Evolutionary conservation across 208 protist genomes (phyloP).

Genomic region (Endotrypanum monterogeii): DNA sequence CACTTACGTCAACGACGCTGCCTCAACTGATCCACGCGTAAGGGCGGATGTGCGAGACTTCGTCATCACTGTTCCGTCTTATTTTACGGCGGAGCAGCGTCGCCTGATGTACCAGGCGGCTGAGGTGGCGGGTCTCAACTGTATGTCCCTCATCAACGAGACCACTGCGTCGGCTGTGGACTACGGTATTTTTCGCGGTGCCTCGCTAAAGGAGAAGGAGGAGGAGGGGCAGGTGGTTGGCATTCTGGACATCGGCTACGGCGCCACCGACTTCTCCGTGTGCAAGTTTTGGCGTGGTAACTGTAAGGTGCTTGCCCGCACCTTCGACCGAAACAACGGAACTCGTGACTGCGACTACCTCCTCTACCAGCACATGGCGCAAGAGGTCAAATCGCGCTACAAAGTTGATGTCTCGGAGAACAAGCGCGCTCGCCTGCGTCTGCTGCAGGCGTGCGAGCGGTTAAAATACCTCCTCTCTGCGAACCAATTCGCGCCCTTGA

Average conservation of each 20-base stretch:
- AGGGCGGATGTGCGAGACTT: constrained; percentile 72
- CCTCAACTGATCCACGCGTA: constrained; percentile 57
- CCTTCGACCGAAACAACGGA: constrained; percentile 82
- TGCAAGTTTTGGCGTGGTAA: constrained; percentile 85
- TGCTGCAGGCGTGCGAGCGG: constrained; percentile 84
- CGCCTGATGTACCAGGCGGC: constrained; percentile 77
- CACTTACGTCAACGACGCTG: constrained; percentile 76
- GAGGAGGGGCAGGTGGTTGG: constrained; percentile 78
- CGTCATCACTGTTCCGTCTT: constrained; percentile 87
- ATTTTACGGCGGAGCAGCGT: constrained; percentile 88
- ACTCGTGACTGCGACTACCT: constrained; percentile 86
- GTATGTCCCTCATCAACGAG: constrained; percentile 91
- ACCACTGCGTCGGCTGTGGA: constrained; percentile 87
- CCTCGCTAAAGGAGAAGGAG: constrained; percentile 81
- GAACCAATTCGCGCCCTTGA: constrained; percentile 79
- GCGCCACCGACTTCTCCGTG: constrained; percentile 71
- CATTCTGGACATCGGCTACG: constrained; percentile 92
- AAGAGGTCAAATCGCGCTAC: constrained; percentile 86
- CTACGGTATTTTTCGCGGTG: constrained; percentile 91
- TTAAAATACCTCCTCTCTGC: constrained; percentile 93
- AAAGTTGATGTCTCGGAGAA: constrained; percentile 86
- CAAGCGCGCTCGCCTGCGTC: constrained; percentile 77
- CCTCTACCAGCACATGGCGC: constrained; percentile 75
- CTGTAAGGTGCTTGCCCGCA: constrained; percentile 78
- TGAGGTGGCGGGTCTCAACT: constrained; percentile 88